Evolutionary conservation across 805 yeast genomes (phyloP), one percentile per base, ranked within the genome.

Genomic region (Brettanomyces sp.): DNA sequence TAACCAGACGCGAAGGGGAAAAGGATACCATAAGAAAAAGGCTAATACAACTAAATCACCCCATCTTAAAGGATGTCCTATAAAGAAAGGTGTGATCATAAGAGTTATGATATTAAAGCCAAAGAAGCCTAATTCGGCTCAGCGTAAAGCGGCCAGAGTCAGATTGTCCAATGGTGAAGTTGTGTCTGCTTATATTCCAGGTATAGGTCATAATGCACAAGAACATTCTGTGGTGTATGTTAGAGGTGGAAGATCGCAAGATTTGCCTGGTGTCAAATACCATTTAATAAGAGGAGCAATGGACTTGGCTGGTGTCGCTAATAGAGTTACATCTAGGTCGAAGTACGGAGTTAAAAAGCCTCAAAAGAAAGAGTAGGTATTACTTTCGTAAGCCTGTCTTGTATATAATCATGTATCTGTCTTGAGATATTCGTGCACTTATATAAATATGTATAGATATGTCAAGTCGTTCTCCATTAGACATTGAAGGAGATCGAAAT

Each of bases 191-290:
- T 90, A 89, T 63, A 93, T 93, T 47, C 96, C 97, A 13, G 99
- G 99, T 46, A 97, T 93, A 62, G 99, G 99, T 21, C 99, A 93
- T 66, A 93, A 93, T 60, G 83, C 95, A 22, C 98, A 93, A 70
- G 99, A 93, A 65, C 99, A 93, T 68, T 86, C 95, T 59, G 95
- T 93, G 44, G 98, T 93, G 1, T 77, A 80, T 45, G 95, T 93
- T 3, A 80, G 99, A 67, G 99, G 99, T n/a, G 99, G 99, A 13
- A 81, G 97, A 74, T 87, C 87, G 45, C 96, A 90, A 62, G 99
- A 93, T 80, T 72, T 91, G 57, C 99, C 99, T 24, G 99, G 99
- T 76, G 96, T 93, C 42, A 90, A 88, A 63, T 93, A 93, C 66
- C 93, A 86, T 67, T 73, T 88, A 55, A 85, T 93, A 21, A 80